Evolutionary conservation across 2,329 filamentous ascomycete species (phyloP).

Genomic region (Cytospora chrysosperma): DNA sequence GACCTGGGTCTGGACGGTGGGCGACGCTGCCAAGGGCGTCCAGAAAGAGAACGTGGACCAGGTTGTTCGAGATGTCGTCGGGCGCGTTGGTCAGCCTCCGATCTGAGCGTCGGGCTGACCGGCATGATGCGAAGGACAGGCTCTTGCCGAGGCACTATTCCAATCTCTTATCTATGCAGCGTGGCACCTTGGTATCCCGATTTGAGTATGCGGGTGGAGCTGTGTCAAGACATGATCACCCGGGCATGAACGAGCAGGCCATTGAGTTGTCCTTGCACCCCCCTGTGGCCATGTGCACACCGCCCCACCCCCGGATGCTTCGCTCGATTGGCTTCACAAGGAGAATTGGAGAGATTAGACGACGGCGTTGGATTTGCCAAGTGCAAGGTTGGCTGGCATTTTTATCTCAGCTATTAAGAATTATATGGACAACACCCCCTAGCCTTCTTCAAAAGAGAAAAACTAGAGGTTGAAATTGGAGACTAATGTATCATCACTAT

Average conservation of each 20-base stretch:
- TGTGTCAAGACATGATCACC: neutral
- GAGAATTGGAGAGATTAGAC: neutral
- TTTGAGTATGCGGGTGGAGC: neutral
- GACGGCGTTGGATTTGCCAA: neutral
- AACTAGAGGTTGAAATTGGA: neutral
- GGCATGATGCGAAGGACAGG: neutral
- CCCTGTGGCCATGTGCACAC: too few relatives aligned
- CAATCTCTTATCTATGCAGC: neutral
- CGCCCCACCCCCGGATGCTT: neutral
- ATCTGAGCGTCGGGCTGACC: neutral
- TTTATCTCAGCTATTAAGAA: neutral
- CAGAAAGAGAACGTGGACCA: slow-evolving; percentile 20
- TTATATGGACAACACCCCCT: neutral
- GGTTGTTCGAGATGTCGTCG: slow-evolving; percentile 17
- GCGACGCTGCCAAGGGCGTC: slow-evolving; percentile 15
- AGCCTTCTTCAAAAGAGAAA: neutral
- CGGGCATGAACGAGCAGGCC: neutral
- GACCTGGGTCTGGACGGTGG: slow-evolving; percentile 24
- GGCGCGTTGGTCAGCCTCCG: slow-evolving; percentile 13
- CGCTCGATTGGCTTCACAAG: neutral
- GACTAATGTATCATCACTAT: neutral
- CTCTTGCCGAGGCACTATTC: neutral
- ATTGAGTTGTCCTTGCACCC: neutral
- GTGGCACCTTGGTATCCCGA: neutral
- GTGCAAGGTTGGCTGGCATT: neutral